Conservation (phyloP, 139 green algal species). For the Chlamydomonas urium region DNA sequence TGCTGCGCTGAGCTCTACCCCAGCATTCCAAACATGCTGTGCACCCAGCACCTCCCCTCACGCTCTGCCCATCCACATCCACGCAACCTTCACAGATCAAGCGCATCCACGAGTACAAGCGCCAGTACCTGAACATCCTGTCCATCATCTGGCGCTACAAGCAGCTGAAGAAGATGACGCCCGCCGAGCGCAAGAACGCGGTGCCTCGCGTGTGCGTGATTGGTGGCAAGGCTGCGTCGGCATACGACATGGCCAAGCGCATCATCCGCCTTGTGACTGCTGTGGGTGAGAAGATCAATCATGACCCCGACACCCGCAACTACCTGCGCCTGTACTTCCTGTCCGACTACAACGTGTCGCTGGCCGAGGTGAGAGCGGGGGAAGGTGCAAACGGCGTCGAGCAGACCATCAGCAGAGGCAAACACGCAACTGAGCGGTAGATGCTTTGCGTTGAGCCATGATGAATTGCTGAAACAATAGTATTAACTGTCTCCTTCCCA, state of each 20-base stretch:
- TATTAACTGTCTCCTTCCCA: too few relatives aligned
- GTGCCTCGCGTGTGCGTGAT: constrained; percentile 80
- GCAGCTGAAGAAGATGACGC: constrained; percentile 84
- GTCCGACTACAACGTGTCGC: constrained; percentile 97
- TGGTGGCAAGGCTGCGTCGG: constrained; percentile 95
- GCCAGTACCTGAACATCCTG: constrained; percentile 92
- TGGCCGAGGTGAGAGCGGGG: constrained; percentile 68
- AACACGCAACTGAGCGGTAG: too few relatives aligned
- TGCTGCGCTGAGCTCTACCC: too few relatives aligned
- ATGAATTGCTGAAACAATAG: too few relatives aligned
- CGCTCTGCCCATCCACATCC: too few relatives aligned
- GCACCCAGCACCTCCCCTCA: too few relatives aligned
- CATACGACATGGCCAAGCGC: constrained; percentile 97
- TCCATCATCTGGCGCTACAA: constrained; percentile 87
- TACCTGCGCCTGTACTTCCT: constrained; percentile 82
- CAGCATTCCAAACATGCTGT: too few relatives aligned
- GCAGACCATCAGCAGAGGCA: too few relatives aligned
- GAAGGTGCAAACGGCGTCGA: too few relatives aligned
- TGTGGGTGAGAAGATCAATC: constrained; percentile 88
- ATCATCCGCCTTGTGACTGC: constrained; percentile 95
- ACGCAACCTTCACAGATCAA: constrained; percentile 96
- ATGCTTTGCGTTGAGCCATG: too few relatives aligned
- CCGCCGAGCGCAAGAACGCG: constrained; percentile 70
- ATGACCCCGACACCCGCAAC: constrained; percentile 72
- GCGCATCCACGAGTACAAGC: constrained; percentile 99